Conservation (phyloP, 176 grass and related monocot genomes). For the Tillandsia fasciculata region DNA sequence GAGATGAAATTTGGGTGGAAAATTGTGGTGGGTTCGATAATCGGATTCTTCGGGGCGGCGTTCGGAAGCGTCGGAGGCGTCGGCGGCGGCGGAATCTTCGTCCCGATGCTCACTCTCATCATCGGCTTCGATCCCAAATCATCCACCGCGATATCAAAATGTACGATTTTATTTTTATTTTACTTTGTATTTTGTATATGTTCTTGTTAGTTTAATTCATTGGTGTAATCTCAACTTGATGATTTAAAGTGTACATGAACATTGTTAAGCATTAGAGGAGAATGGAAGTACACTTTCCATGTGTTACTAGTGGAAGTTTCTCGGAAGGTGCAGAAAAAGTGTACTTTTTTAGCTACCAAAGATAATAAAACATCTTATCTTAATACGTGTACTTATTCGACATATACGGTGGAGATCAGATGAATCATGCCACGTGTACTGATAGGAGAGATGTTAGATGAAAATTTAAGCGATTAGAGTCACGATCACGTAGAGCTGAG, state of each 20-base stretch:
- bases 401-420: neutral
- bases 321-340: neutral
- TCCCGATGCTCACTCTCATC: slow-evolving; percentile 27
- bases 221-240: too few species aligned
- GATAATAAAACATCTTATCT: too few species aligned
- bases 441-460: neutral
- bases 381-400: too few species aligned
- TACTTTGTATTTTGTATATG: neutral
- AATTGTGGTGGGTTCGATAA: slow-evolving; percentile 17
- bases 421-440: neutral
- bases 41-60: slow-evolving; percentile 21
- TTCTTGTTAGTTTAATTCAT: neutral
- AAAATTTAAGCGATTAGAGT: neutral
- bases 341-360: neutral
- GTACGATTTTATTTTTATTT: neutral
- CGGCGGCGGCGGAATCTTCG: slow-evolving; percentile 23
- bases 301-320: neutral
- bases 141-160: slow-evolving; percentile 24
- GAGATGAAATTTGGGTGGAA: slow-evolving; percentile 24
- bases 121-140: slow-evolving; percentile 26
- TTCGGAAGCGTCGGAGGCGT: slow-evolving; percentile 25
- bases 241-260: too few species aligned
- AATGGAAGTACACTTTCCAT: neutral
- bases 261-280: too few species aligned
- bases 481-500: neutral